A percentile compares a stretch with the other conserved stretches of the same genome.
phyloP scores from a whole-genome alignment of 1,139 yeast species.

The Arxiozyma bovina region DNA sequence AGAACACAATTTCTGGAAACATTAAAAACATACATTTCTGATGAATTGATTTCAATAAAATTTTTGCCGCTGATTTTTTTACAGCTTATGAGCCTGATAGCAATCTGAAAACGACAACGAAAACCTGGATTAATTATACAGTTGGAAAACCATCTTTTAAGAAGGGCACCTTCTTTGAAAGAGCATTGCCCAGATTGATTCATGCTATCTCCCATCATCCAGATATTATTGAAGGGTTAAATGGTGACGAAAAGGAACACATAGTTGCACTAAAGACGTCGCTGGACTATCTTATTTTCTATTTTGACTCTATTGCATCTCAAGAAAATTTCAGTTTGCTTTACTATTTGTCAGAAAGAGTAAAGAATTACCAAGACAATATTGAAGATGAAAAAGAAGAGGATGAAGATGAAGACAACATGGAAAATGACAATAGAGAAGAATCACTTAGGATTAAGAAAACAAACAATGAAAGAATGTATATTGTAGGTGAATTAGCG shows the following conservation, averaged over 20 bases:
- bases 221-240: constrained; percentile 44
- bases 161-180: constrained; percentile 48
- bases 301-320: constrained; percentile 51
- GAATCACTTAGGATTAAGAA: constrained; percentile 21
- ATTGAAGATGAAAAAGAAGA: constrained; percentile 33
- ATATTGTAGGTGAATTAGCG: constrained; percentile 63
- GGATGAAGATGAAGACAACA: constrained; percentile 23
- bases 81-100: constrained; percentile 65
- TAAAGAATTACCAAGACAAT: constrained; percentile 69
- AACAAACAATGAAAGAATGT: constrained; percentile 33
- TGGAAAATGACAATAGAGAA: constrained; percentile 2
- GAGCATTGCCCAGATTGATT: constrained; percentile 55
- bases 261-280: constrained; percentile 45
- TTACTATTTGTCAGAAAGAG: constrained; percentile 68
- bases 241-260: constrained; percentile 13
- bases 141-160: constrained; percentile 37
- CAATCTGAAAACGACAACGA: constrained; percentile 41
- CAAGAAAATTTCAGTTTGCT: constrained; percentile 63
- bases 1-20: constrained; percentile 45
- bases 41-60: constrained; percentile 50
- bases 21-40: constrained; percentile 46
- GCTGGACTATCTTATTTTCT: constrained; percentile 50
- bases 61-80: constrained; percentile 64
- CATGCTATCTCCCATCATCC: constrained; percentile 72
- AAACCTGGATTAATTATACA: constrained; percentile 68